Evolutionary conservation across 768 basidiomycete species (phyloP), one percentile per base, ranked within the genome.

Genomic region (Trametes cinnabarina): DNA sequence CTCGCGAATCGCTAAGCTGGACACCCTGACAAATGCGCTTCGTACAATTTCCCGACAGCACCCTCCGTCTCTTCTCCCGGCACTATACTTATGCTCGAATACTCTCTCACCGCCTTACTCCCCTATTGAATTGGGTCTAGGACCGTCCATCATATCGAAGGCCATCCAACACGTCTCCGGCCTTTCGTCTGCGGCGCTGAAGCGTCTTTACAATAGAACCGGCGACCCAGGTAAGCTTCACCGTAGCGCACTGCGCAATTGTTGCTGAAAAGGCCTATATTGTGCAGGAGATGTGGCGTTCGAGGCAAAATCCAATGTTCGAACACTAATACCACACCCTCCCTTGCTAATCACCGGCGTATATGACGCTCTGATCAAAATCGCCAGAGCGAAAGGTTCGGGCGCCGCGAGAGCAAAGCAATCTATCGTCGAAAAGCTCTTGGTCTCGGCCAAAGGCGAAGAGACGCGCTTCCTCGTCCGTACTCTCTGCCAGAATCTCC

Each of bases 391-490:
- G 40, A 92, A 84, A 70, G 93, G 94, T 0, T 78, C 81, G 63
- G 92, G 93, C 19, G 86, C 90, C 39, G 79, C 82, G 3, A 88
- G 83, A 64, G 78, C 83, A 58, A 94, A 92, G 69, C 88, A 89
- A 48, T 83, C 82, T 37, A 77, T 92, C 17, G 87, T 94, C 1
- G 86, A 93, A 68, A 87, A 82, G 66, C 76, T 96, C 22, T 80
- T 96, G n/a, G 81, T 96, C 6, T 80, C 90, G 10, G 88, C 94
- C 0, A 82, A 79, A 57, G 94, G 93, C 22, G 94, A 96, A 71
- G 92, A 97, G 73, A 79, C 83, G n/a, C 81, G 93, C 26, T 97
- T 85, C 65, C 77, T 96, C 40, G 86, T 88, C 28, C 81, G 90
- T 37, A 90, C 82, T 2, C 76, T 94, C 25, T 83, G 79, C 26